Evolutionary conservation across 257 asterid genomes (phyloP), one percentile per base, ranked within the genome.

Genomic region (Eustoma russellianum): DNA sequence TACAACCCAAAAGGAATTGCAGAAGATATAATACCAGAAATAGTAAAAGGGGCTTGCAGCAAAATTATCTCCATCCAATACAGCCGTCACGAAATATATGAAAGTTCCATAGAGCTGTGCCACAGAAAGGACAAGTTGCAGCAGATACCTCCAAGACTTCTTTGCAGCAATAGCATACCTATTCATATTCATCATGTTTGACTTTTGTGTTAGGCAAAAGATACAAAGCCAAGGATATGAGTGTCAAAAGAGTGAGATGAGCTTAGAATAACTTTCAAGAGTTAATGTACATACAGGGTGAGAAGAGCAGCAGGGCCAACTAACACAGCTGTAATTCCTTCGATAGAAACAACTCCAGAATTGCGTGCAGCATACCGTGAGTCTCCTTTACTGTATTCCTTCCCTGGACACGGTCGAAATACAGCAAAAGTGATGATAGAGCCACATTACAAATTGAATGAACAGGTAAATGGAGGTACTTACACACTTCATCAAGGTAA

Each of bases 361-460:
- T 83, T 78, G 3, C 95, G 82, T 9, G 76, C 82, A 38, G 77
- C 99, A 17, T 85, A 92, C 64, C 95, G 75, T 55, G 99, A 92
- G 73, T 92, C 99, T 12, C 99, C 97, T 72, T 85, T 92, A 78
- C 95, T 83, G 62, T 92, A 92, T 69, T 92, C 99, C 67, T 92
- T 92, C 97, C 99, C 99, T 92, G 77, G 3, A 30, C 52, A 62
- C 17, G 17, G 50, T 62, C 48, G 43, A 50, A 46, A 55, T 11
- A n/a, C 57, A 56, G 60, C 48, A 16, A 28, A 45, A 28, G 33
- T 17, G 13, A 18, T n/a, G n/a, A 41, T 41, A 41, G n/a, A 54
- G 33, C n/a, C 16, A 54, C 14, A 9, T 28, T 7, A 17, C 52
- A 15, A 53, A 57, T 6, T 18, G 34, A 46, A 44, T 16, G 9